Base-by-base conservation (phyloP, 371 early-diverging fungal species). In the Dinochytrium kinnereticum region DNA sequence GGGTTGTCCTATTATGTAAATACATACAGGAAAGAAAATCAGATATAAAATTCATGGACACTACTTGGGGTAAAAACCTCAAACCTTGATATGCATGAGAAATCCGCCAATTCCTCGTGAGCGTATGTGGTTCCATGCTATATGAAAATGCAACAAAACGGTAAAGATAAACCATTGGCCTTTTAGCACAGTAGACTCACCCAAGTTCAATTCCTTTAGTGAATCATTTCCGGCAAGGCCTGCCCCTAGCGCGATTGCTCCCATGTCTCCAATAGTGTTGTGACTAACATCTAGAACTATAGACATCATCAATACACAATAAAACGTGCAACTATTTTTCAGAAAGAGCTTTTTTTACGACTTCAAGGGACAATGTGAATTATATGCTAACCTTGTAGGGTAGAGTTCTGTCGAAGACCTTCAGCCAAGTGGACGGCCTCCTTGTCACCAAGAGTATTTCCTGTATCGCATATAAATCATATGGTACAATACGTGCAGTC, bases 251-350 rank as follows among this genome's bases (percentile, higher is more conserved):
- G 82, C 82, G 39, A 81, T 78, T 0, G 81, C 84, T 34, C 86
- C 86, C 26, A 85, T 33, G 64, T 82, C 82, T 17, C 86, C 86
- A 61, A 85, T 82, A 10, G 71, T 31, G 69, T 85, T 85, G 70
- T 81, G 53, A 68, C 83, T 83, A 24, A 85, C 37, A 65, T 85
- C 82, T 0, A 85, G 73, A 0, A 76, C 86, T 80, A 65, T 1
- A 24, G 26, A 53, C 61, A 26, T 24, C 33, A 21, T 3, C 24
- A 34, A n/a, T 19, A 31, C 3, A 34, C 61, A 53, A 26, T 15
- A n/a, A 15, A 53, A 13, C 55, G 33, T 64, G 24, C 51, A 31
- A 17, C 53, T 44, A n/a, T n/a, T n/a, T n/a, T n/a, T n/a, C n/a
- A n/a, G n/a, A n/a, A n/a, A n/a, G n/a, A n/a, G n/a, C n/a, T n/a